Conservation (phyloP, 2,329 filamentous ascomycete species). For the Colletotrichum paranaense region DNA sequence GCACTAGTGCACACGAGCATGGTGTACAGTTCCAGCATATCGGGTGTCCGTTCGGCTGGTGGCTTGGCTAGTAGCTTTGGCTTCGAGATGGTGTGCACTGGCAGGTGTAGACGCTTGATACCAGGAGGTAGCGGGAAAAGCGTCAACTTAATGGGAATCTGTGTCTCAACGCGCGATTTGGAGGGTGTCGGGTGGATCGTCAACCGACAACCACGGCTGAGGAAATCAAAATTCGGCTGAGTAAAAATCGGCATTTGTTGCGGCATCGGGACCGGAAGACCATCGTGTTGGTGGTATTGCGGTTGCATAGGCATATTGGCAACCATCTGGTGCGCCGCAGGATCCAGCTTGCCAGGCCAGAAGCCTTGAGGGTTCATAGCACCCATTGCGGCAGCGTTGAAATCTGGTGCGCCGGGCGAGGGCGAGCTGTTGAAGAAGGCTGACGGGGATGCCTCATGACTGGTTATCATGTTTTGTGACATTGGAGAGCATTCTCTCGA, state of each 20-base stretch:
- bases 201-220: slow-evolving; percentile 54
- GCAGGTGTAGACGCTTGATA: slow-evolving; percentile 85
- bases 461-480: slow-evolving; percentile 59
- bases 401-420: slow-evolving; percentile 56
- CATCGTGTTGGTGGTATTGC: slow-evolving; percentile 41
- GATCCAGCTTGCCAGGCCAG: slow-evolving; percentile 50
- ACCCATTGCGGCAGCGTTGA: slow-evolving; percentile 38
- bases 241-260: slow-evolving; percentile 44
- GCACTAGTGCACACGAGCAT: slow-evolving; percentile 93
- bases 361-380: slow-evolving; percentile 43
- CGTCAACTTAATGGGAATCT: slow-evolving; percentile 88
- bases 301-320: slow-evolving; percentile 25
- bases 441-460: slow-evolving; percentile 64
- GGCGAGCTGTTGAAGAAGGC: slow-evolving; percentile 59
- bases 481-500: slow-evolving; percentile 68
- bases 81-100: slow-evolving; percentile 92
- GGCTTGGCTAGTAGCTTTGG: slow-evolving; percentile 88
- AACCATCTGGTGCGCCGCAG: slow-evolving; percentile 39
- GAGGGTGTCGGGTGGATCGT: slow-evolving; percentile 74
- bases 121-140: slow-evolving; percentile 80
- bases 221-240: slow-evolving; percentile 42
- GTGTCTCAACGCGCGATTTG: slow-evolving; percentile 96
- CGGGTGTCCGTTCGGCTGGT: slow-evolving; percentile 71
- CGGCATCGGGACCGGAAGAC: slow-evolving; percentile 41
- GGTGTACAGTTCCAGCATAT: slow-evolving; percentile 83